phyloP scores from a whole-genome alignment of 768 basidiomycete species.

The Naganishia vishniacii region DNA sequence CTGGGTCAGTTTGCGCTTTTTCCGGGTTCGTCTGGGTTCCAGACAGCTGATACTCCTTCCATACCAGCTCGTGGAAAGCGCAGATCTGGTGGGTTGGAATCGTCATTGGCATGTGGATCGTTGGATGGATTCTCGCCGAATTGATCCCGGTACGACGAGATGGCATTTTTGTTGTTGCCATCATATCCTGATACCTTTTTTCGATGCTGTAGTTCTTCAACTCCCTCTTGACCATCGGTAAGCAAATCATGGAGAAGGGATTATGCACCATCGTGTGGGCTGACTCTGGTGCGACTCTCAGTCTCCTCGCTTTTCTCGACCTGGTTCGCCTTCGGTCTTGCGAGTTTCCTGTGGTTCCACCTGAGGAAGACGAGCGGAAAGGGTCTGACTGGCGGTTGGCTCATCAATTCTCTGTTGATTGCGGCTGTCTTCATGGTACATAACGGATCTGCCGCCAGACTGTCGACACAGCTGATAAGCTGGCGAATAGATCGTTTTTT shows the following conservation, averaged over 20 bases:
- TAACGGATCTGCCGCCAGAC: not conserved
- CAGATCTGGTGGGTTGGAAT: conserved; percentile 31
- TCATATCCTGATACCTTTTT: too few species aligned
- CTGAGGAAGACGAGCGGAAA: conserved; percentile 9
- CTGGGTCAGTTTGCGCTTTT: conserved; percentile 10
- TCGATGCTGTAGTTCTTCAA: conserved; percentile 34
- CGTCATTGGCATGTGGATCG: conserved; percentile 32
- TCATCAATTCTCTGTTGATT: not conserved
- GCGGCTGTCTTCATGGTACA: not conserved
- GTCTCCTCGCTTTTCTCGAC: conserved; percentile 36
- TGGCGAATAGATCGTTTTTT: conserved; percentile 29
- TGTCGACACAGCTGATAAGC: not conserved
- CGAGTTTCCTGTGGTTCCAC: conserved; percentile 35
- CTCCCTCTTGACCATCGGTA: conserved; percentile 34
- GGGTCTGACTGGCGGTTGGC: not conserved
- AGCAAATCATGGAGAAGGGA: too few species aligned
- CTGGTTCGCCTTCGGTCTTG: conserved; percentile 34
- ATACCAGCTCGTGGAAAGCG: conserved; percentile 25
- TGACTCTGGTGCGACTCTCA: not conserved
- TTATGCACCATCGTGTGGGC: too few species aligned
- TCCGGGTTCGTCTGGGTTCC: too few species aligned
- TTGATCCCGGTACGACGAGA: conserved; percentile 27
- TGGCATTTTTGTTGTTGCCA: not conserved
- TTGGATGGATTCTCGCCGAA: conserved; percentile 33
- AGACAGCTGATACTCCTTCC: not conserved